A percentile compares a stretch with the other conserved stretches of the same genome.
phyloP scores from a whole-genome alignment of 345 rosid genomes.

The Lumnitzera racemosa region DNA sequence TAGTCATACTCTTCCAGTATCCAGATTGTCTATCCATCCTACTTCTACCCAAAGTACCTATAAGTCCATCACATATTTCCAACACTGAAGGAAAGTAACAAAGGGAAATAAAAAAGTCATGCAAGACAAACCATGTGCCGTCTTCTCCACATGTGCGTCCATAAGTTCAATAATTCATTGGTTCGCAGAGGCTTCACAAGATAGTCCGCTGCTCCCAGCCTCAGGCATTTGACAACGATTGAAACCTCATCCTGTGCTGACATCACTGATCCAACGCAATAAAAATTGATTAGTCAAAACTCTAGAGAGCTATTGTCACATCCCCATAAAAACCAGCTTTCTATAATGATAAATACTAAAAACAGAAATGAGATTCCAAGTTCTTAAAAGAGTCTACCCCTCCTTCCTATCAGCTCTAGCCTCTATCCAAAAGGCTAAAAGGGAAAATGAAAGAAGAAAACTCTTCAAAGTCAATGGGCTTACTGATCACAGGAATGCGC shows the following conservation, averaged over 20 bases:
- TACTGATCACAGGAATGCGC: constrained; percentile 95
- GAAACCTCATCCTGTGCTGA: constrained; percentile 48
- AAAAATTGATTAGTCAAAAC: neutral
- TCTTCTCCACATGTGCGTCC: constrained; percentile 53
- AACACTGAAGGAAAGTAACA: neutral
- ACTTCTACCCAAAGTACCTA: no score
- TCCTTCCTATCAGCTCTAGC: no score
- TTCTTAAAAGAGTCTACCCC: no score
- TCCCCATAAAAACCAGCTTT: no score
- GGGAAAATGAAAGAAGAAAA: neutral
- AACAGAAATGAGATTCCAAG: no score
- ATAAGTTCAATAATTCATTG: constrained; percentile 36
- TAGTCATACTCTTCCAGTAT: no score
- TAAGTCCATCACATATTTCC: neutral
- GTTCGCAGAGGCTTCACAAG: constrained; percentile 49
- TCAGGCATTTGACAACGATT: constrained; percentile 42
- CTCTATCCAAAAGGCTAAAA: no score
- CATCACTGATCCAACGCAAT: constrained; percentile 35
- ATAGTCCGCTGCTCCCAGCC: constrained; percentile 47
- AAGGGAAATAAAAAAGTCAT: constrained; percentile 4
- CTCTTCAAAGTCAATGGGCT: constrained; percentile 20
- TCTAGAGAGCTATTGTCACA: no score
- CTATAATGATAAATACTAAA: no score
- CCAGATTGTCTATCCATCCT: no score
- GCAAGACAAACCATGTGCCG: constrained; percentile 35